phyloP scores from a whole-genome alignment of 345 rosid species.

The Populus nigra region DNA sequence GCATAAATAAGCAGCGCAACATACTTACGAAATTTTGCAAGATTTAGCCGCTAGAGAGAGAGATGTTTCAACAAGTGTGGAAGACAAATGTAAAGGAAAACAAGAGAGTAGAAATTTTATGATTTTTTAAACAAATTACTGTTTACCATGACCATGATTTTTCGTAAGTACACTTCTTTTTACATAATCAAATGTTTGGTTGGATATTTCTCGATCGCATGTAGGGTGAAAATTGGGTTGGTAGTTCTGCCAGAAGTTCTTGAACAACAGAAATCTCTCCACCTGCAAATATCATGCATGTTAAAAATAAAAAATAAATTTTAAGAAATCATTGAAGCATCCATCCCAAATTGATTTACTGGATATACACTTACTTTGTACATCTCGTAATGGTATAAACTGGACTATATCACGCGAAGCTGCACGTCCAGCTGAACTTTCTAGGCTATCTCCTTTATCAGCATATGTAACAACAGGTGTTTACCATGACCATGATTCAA shows the following conservation, averaged over 20 bases:
- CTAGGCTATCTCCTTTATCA: conserved; percentile 84
- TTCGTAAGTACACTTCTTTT: conserved; percentile 20
- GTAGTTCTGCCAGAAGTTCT: conserved; percentile 80
- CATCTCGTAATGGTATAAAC: conserved; percentile 72
- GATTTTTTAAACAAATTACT: too few relatives aligned
- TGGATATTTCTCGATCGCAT: conserved; percentile 65
- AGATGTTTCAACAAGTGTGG: neutral
- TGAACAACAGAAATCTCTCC: conserved; percentile 76
- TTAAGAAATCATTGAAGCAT: neutral
- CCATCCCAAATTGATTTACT: neutral
- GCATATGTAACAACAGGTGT: conserved; percentile 47
- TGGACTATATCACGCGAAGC: conserved; percentile 95
- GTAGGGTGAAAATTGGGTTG: conserved; percentile 71
- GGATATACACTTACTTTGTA: conserved; percentile 54
- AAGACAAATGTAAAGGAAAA: neutral
- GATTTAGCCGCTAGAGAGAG: neutral
- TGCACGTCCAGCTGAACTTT: conserved; percentile 73
- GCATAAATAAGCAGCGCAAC: neutral
- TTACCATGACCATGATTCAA: too few relatives aligned
- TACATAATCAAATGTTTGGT: conserved; percentile 42
- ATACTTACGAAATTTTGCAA: neutral
- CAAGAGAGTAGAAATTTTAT: too few relatives aligned
- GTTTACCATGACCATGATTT: too few relatives aligned
- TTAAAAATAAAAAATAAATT: neutral
- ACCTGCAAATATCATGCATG: conserved; percentile 40